These are phyloP conservation scores for Daucus carota DNA, from an alignment of 129 eudicot species.

Conservation along the genomic window DNA sequence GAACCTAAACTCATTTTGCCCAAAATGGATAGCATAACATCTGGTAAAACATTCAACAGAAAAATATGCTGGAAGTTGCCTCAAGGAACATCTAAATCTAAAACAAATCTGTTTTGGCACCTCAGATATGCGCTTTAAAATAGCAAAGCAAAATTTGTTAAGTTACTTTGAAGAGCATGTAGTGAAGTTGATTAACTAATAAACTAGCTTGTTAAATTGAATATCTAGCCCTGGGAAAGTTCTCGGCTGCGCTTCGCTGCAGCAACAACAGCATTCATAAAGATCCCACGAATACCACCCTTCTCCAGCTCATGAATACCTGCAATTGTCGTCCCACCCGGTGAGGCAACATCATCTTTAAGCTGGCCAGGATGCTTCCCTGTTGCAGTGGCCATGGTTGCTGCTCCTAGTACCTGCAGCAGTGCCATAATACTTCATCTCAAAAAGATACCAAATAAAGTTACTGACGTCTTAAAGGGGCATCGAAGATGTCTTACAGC, in stretches of 20 bases:
- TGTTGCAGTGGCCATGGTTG: constrained; percentile 51
- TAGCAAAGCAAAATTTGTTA: not conserved
- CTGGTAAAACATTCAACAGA: not conserved
- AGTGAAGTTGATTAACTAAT: not conserved
- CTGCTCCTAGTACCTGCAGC: constrained; percentile 87
- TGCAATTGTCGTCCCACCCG: constrained; percentile 95
- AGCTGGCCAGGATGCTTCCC: constrained; percentile 99
- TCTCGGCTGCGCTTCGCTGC: constrained; percentile 82
- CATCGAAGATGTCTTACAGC: not conserved
- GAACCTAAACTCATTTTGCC: not conserved
- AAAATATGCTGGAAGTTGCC: not conserved
- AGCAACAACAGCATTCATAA: constrained; percentile 96
- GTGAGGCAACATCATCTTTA: constrained; percentile 95
- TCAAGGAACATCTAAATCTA: not conserved
- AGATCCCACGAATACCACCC: constrained; percentile 79
- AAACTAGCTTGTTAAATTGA: not conserved
- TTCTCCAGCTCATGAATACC: constrained; percentile 92
- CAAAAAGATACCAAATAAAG: not conserved
- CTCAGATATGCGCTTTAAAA: not conserved
- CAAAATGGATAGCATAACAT: not conserved
- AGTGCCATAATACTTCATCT: not conserved
- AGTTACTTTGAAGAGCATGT: not conserved
- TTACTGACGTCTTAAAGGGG: not conserved
- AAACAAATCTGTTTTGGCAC: not conserved
- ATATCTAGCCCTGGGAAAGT: constrained; percentile 52